Base-by-base conservation (phyloP, 2,329 filamentous ascomycete species). In the Colletotrichum nymphaeae region DNA sequence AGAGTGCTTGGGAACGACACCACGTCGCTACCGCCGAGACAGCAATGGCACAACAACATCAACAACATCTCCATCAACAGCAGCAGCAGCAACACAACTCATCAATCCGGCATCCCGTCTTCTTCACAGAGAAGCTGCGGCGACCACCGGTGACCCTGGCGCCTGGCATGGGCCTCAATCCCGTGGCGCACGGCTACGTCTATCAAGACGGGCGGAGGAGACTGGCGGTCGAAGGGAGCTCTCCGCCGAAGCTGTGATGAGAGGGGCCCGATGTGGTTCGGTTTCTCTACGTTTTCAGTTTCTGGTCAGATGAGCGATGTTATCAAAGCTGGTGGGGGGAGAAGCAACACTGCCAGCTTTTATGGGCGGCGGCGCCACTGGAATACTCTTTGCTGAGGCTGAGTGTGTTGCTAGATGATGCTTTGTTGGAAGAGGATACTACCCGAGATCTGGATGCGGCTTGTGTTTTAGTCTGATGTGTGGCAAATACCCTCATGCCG, bases 71-170 rank as follows among this genome's bases (percentile, higher is more conserved):
- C 8, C 30, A 32, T 8, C 30, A 32, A 11, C 30, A 32, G 5
- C 42, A 46, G 6, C 42, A 46, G 7, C 42, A 9, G 24, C 74
- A 78, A 5, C 88, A 88, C 78, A 87, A 93, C 79, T 84, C 89
- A 11, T 90, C 93, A 1, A 86, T 86, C 52, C 84, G 89, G 30
- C 93, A 95, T 76, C 93, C 93, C 0, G 93, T 94, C 1, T 95
- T 95, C 83, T 95, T 95, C 83, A 93, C 93, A 0, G 85, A 89
- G 35, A 86, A 87, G 64, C 83, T 94, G 63, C 88, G 88, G 71
- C 89, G 87, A 77, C 86, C 88, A 3, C 88, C 90, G 5, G 84
- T 87, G 26, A 76, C 71, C 53, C 72, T 76, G 72, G 78, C 77
- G 28, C 67, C 74, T 7, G 77, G 67, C 14, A 28, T 67, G 16